Percentiles rank a stretch among this genome's conserved stretches.
These are phyloP conservation scores for Paecilomyces formosus DNA, from an alignment of 2,329 filamentous ascomycete genomes.

Conservation along the genomic window DNA sequence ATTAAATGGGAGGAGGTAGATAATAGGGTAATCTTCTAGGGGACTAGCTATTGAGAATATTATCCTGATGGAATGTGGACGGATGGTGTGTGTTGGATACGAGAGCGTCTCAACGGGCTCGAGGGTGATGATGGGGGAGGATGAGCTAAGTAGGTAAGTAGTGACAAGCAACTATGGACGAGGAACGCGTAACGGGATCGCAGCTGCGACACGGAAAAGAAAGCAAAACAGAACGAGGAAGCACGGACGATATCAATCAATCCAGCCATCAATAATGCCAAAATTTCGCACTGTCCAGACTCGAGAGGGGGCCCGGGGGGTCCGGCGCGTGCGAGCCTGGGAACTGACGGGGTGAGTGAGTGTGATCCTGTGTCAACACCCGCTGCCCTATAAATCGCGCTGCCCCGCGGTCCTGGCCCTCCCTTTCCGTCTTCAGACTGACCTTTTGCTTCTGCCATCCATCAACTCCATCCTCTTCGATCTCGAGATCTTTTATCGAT, in stretches of 20 bases:
- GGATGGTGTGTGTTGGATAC: neutral
- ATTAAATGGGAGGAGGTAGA: neutral
- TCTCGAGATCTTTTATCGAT: neutral
- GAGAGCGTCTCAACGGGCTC: neutral
- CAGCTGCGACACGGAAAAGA: neutral
- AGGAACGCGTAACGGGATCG: neutral
- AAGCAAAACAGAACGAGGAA: neutral
- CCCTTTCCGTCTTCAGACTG: slow-evolving; percentile 13
- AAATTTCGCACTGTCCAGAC: neutral
- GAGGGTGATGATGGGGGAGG: neutral
- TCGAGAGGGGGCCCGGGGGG: neutral
- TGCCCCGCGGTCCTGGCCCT: slow-evolving; percentile 32
- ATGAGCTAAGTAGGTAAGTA: neutral
- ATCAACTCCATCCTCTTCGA: slow-evolving; percentile 1
- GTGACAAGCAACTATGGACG: neutral
- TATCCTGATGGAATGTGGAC: neutral
- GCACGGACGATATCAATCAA: neutral
- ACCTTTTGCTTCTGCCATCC: slow-evolving; percentile 1
- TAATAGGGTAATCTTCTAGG: neutral
- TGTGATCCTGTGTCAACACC: slow-evolving; percentile 37
- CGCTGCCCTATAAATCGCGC: slow-evolving; percentile 34
- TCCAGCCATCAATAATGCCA: neutral
- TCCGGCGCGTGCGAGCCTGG: neutral
- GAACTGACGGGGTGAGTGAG: neutral
- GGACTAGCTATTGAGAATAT: neutral